Base-by-base conservation (phyloP, 257 asterid species). In the Penstemon newberryi region DNA sequence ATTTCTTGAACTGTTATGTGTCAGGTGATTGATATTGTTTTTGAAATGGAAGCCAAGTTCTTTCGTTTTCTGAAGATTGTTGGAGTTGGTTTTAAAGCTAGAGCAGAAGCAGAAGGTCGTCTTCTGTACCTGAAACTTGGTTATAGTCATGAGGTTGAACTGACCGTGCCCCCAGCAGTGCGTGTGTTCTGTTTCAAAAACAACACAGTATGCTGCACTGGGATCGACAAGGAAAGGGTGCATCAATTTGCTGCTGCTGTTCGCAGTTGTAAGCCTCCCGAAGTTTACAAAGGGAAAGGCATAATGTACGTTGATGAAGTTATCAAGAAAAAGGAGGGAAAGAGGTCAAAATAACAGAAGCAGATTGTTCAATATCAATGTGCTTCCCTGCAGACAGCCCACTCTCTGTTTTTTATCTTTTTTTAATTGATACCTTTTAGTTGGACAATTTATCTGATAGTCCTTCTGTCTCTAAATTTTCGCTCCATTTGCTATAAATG, bases 51-150 rank as follows among this genome's bases (percentile, higher is more conserved):
- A 74, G 85, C 87, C 58, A 85, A 85, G 69, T 83, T 85, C 80
- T 83, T 81, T 58, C 84, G 84, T 11, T 82, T 79, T 74, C 86
- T 88, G 18, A 88, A 86, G 83, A 81, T 88, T 41, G 93, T 86
- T 47, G 96, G 96, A 54, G 96, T 88, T 37, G 96, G 93, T 72
- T 88, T 84, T 84, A 88, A 88, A 79, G 93, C 91, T 40, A 76
- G 96, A 70, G 96, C 93, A 9, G 89, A 84, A 81, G 70, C 91
- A 3, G 91, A 88, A 80, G 96, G 96, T 38, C 96, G 87, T 45
- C 78, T 84, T 40, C 72, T 88, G 78, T 88, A 75, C 77, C 87
- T 88, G 15, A 86, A 83, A 65, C 81, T 89, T 11, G 94, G 96
- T 38, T 89, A 86, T 44, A 86, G 93, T 72, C 94, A 89, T 40